Conservation (phyloP, 345 rosid genomes). For the Aquilaria malaccensis region DNA sequence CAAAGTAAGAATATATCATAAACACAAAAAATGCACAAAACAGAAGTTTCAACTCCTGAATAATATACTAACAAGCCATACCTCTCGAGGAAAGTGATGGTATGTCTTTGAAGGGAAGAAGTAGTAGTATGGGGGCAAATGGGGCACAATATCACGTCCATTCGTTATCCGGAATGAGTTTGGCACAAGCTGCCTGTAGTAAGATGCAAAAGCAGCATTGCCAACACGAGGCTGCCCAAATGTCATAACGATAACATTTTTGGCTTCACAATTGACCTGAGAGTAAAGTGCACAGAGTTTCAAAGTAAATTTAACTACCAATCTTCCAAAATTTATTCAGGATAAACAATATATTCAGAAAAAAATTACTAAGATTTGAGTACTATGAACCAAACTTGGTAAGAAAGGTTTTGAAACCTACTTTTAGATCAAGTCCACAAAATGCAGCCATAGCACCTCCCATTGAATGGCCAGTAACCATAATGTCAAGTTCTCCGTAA, state of each 20-base stretch:
- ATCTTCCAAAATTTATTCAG: background rate
- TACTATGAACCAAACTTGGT: conserved; percentile 8
- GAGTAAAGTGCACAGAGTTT: conserved; percentile 7
- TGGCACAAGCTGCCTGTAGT: conserved; percentile 59
- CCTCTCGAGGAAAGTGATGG: conserved; percentile 98
- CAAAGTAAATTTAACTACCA: conserved; percentile 1
- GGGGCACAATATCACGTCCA: conserved; percentile 87
- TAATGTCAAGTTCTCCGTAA: conserved; percentile 60
- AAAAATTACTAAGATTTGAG: background rate
- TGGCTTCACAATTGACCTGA: conserved; percentile 65
- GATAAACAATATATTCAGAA: background rate
- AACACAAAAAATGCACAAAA: no score
- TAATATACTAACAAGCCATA: conserved; percentile 13
- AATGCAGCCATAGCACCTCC: conserved; percentile 96
- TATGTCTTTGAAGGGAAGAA: conserved; percentile 80
- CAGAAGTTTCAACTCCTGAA: background rate
- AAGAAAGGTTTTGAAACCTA: conserved; percentile 21
- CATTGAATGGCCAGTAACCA: conserved; percentile 98
- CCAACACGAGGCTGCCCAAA: conserved; percentile 99
- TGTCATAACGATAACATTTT: conserved; percentile 66
- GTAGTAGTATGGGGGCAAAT: conserved; percentile 76
- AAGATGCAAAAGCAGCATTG: conserved; percentile 78
- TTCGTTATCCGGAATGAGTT: conserved; percentile 69
- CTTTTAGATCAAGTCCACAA: conserved; percentile 78
- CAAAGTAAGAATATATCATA: no score